These are phyloP conservation scores for Hydrangea macrophylla DNA, from an alignment of 148 eudicot species.

Conservation along the genomic window DNA sequence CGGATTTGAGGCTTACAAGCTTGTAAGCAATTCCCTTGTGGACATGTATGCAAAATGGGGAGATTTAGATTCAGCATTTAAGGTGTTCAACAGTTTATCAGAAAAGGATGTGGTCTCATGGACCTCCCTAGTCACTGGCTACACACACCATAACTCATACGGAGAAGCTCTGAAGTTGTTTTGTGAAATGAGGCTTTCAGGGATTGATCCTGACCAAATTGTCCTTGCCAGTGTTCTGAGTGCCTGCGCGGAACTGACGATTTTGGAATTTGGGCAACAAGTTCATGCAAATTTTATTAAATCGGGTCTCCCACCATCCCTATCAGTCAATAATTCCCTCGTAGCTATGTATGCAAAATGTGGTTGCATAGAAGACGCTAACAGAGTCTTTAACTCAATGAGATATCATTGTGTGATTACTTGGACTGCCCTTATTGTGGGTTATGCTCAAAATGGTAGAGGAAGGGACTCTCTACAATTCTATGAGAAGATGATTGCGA, in stretches of 20 bases:
- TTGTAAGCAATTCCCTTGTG: slow-evolving; percentile 74
- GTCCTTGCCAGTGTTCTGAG: slow-evolving; percentile 50
- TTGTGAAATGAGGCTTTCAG: slow-evolving; percentile 48
- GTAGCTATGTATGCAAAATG: slow-evolving; percentile 69
- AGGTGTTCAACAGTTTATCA: slow-evolving; percentile 38
- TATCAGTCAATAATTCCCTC: slow-evolving; percentile 63
- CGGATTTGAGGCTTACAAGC: slow-evolving; percentile 50
- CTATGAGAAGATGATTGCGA: slow-evolving; percentile 52
- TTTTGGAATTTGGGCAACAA: slow-evolving; percentile 64
- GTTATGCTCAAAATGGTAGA: slow-evolving; percentile 73
- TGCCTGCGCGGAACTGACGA: slow-evolving; percentile 61
- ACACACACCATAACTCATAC: slow-evolving; percentile 40
- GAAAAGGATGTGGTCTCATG: slow-evolving; percentile 64
- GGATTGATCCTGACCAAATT: slow-evolving; percentile 48
- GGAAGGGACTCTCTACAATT: slow-evolving; percentile 38
- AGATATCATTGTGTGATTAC: slow-evolving; percentile 41
- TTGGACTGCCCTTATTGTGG: slow-evolving; percentile 75
- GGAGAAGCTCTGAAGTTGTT: slow-evolving; percentile 61
- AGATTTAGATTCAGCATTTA: slow-evolving; percentile 36
- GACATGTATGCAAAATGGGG: slow-evolving; percentile 72
- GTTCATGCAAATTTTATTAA: slow-evolving; percentile 58
- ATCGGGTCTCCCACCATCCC: slow-evolving; percentile 37
- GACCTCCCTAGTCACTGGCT: slow-evolving; percentile 69
- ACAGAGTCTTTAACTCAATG: slow-evolving; percentile 49
- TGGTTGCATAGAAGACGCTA: slow-evolving; percentile 68